Base-by-base conservation (phyloP, 2,329 filamentous ascomycete species). In the Penicillium sp. region DNA sequence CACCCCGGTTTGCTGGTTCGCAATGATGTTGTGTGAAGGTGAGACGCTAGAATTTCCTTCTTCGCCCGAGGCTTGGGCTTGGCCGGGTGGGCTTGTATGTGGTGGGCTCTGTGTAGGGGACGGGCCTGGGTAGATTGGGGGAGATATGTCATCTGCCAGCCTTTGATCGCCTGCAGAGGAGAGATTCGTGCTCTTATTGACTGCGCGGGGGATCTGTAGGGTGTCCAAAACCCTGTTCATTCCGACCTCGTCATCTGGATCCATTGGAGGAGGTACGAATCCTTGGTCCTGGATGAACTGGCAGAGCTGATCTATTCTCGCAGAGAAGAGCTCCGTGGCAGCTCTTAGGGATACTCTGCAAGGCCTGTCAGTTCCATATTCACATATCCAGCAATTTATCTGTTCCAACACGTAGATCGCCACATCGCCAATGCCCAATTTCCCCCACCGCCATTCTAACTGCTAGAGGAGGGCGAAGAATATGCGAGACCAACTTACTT, bases 271-370 rank as follows among this genome's bases (percentile, higher is more conserved):
- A 2, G 70, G 68, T 24, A 72, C 63, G 3, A 76, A 60, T 3
- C 72, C 72, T 56, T 74, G 63, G 15, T 75, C 70, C 37, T 68
- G 55, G n/a, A 77, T 76, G 24, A 75, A 77, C 20, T 72, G 68
- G 50, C 59, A 66, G 15, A 73, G 58, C 49, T 74, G 70, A 48
- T 73, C 71, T 40, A 74, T 70, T 37, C 71, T 57, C 2, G 68
- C 62, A 2, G 70, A 72, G 46, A 74, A 73, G 1, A 73, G 54
- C 50, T 71, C 69, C 7, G 69, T 69, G 3, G 68, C 65, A 45
- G 65, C 67, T 47, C 68, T 65, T n/a, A 72, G 61, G 15, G 69
- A 71, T 9, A 72, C 65, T 47, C 69, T 72, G 39, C 17, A 13
- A 2, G 18, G 4, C 4, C 10, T n/a, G 17, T 42, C 12, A 42